Base-by-base conservation (phyloP, 352 stramenopile species). In the Plasmopara halstedii region DNA sequence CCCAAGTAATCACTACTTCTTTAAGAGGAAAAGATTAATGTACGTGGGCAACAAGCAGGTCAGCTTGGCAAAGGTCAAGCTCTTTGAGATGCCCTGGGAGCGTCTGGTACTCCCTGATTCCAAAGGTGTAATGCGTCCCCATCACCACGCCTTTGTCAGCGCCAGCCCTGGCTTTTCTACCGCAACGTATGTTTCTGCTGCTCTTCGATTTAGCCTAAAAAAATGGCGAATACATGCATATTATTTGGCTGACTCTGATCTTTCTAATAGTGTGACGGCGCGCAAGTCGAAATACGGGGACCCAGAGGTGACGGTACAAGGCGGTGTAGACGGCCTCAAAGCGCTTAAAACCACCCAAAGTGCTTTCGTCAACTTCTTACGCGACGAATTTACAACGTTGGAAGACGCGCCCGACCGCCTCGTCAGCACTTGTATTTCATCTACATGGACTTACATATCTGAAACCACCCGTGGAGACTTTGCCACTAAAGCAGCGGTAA, bases 331-430 rank as follows among this genome's bases (percentile, higher is more conserved):
- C 35, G 72, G 66, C 15, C 72, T 92, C 44, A 84, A 78, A 38
- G 74, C 94, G 44, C 79, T 95, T 48, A 95, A 95, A 70, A 95
- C 85, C 26, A 87, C 85, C 35, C 83, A 95, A 70, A 88, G 74
- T 59, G 69, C 74, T 45, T 94, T 95, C 50, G 73, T 86, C 21
- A 58, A 88, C 46, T 95, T 94, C 53, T 87, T 91, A 62, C 73
- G 71, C 35, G 79, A 93, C 57, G 67, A 72, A 6, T 87, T 78
- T 64, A 86, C 84, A 53, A 87, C 79, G 33, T 67, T 93, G 21
- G 70, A 64, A 9, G 81, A 93, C 42, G 71, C 74, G 48, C 67
- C 75, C 15, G 81, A 94, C 50, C 73, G 80, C 32, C 73, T 94
- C 23, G 64, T 93, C 17, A 74, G 60, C 37, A 89, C 82, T 17